Evolutionary conservation across 208 protist species (phyloP).

Genomic region (Wallacemonas rigidus): DNA sequence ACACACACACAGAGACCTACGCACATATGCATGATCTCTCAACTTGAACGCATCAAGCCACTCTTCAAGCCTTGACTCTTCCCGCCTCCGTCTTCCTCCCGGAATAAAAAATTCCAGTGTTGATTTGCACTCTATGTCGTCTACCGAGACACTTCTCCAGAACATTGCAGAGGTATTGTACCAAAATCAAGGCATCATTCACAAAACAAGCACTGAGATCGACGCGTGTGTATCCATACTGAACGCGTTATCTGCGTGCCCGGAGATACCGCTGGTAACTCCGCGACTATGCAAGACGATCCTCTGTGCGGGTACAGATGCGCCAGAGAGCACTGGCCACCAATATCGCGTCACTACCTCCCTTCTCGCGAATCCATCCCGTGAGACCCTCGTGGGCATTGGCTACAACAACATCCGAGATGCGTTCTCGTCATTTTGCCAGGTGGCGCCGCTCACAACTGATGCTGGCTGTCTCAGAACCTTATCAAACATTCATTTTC

Average conservation of each 20-base stretch:
- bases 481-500: not conserved
- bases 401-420: not conserved
- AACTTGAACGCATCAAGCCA: too few species aligned
- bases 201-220: not conserved
- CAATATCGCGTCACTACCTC: not conserved
- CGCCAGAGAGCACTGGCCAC: too few species aligned
- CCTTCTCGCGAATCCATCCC: slow-evolving; percentile 8
- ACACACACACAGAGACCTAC: not conserved
- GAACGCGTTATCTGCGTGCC: not conserved
- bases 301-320: not conserved
- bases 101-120: too few species aligned
- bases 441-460: slow-evolving; percentile 6
- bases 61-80: too few species aligned
- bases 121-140: not conserved
- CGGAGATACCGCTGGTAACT: not conserved
- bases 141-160: not conserved
- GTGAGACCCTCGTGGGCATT: not conserved
- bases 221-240: slow-evolving; percentile 6
- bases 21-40: not conserved
- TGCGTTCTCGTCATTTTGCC: slow-evolving; percentile 7
- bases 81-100: too few species aligned
- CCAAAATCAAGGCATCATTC: not conserved
- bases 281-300: not conserved
- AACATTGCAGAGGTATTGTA: not conserved
- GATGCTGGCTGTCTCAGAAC: not conserved